Evolutionary conservation across 2,329 filamentous ascomycete genomes (phyloP), one percentile per base, ranked within the genome.

Genomic region (Epichloe glyceriae): DNA sequence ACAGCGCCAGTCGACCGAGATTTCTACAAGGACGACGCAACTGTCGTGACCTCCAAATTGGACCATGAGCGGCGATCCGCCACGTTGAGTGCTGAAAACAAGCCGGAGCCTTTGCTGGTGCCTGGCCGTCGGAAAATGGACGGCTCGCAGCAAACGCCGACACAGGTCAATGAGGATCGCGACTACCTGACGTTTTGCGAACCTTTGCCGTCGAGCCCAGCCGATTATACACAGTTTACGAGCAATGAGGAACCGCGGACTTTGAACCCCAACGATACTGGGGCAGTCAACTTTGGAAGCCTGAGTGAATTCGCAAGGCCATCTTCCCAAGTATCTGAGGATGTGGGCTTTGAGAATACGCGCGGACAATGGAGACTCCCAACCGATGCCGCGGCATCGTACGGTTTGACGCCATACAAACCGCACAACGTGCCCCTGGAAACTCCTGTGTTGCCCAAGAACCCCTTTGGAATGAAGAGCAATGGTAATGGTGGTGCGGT

Each of bases 161-260:
- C 78, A 1, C 78, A 81, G 61, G 66, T 71, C 52, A 81, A 81
- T 55, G 70, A 73, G 43, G 75, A 70, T 45, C 73, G 77, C 38
- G 78, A 78, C 62, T 81, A 81, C 56, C 71, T 73, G 64, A 69
- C 55, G 68, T 73, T 62, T 53, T 65, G 56, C 52, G 54, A 61
- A 11, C 47, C 62, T 30, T 46, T 61, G 10, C 64, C 53, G 35
- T 65, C 54, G 50, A 67, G 62, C 46, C 59, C 61, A 15, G 46
- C 54, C 38, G 56, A 57, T 40, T 56, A 57, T 37, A 61, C 60
- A 1, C 60, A 68, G 38, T 54, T 56, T 4, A 58, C 56, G 11
- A 59, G 56, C 3, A 58, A 58, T 35, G 61, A 64, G 35, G 65
- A 69, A 34, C 57, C 57, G 26, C 63, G 58, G 15, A 71, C 69